These are phyloP conservation scores for Cercospora beticola DNA, from an alignment of 2,329 filamentous ascomycete genomes.

Conservation along the genomic window DNA sequence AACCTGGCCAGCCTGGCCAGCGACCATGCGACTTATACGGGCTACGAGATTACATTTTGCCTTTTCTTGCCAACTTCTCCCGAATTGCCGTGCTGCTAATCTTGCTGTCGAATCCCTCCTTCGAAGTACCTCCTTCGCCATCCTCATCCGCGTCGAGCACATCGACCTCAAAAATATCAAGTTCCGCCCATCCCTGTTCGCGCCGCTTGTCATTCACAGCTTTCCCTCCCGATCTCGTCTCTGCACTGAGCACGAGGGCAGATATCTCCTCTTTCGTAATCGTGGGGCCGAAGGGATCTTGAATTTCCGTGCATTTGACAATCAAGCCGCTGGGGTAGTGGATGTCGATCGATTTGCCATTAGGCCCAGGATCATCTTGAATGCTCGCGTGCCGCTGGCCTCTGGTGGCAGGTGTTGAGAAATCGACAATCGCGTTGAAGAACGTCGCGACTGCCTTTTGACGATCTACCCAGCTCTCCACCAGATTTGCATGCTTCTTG, in stretches of 20 bases:
- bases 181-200: conserved; percentile 70
- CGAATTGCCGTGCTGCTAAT: conserved; percentile 86
- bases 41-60: conserved; percentile 16
- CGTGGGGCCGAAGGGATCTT: conserved; percentile 86
- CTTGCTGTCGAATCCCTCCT: conserved; percentile 71
- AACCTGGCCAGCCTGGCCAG: background rate
- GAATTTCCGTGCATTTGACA: conserved; percentile 79
- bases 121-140: conserved; percentile 39
- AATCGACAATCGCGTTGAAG: conserved; percentile 60
- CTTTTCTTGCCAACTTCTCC: conserved; percentile 34
- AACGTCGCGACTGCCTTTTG: conserved; percentile 70
- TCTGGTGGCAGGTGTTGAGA: conserved; percentile 48
- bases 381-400: conserved; percentile 38
- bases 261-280: conserved; percentile 77
- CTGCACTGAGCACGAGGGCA: conserved; percentile 80
- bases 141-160: conserved; percentile 68
- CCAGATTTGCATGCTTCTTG: conserved; percentile 79
- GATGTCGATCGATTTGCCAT: conserved; percentile 57
- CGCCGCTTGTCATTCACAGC: conserved; percentile 81
- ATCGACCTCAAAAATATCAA: conserved; percentile 86
- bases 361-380: conserved; percentile 47
- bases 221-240: conserved; percentile 79
- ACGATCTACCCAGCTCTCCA: conserved; percentile 78
- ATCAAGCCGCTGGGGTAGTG: conserved; percentile 62
- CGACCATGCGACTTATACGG: background rate